A percentile compares a stretch with the other conserved stretches of the same genome.
phyloP scores from a whole-genome alignment of 1,139 yeast genomes.

The Arxiozyma bovina region DNA sequence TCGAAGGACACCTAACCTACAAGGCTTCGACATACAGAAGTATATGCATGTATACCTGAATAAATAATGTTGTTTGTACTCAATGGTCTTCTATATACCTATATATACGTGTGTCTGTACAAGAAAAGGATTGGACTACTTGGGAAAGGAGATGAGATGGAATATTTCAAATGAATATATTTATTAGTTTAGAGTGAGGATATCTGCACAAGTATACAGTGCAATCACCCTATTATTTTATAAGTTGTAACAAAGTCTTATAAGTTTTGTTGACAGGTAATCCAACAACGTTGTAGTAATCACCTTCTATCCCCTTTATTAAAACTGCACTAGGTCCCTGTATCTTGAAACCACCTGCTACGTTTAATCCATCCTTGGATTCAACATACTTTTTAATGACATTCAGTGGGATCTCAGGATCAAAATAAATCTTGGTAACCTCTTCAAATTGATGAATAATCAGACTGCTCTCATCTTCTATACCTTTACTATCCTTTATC shows the following conservation, averaged over 20 bases:
- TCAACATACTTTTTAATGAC: constrained; percentile 53
- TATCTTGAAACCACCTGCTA: constrained; percentile 89
- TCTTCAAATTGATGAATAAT: constrained; percentile 29
- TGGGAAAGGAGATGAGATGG: background rate
- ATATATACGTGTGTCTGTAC: no score
- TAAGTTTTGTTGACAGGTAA: constrained; percentile 49
- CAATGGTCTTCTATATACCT: background rate
- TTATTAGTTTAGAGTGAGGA: background rate
- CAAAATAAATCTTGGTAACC: constrained; percentile 42
- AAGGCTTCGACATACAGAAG: background rate
- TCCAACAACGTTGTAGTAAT: constrained; percentile 83
- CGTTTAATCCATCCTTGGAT: constrained; percentile 65
- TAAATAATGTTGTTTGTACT: background rate
- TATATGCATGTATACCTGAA: no score
- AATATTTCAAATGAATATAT: background rate
- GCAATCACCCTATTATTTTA: background rate
- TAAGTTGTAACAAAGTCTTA: background rate
- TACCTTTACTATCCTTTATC: constrained; percentile 11
- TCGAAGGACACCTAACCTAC: background rate
- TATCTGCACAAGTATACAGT: no score
- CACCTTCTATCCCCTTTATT: constrained; percentile 61
- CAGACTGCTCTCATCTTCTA: background rate
- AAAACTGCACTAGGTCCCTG: constrained; percentile 67
- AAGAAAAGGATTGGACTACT: background rate
- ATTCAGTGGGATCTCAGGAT: constrained; percentile 41